Evolutionary conservation across 2,329 filamentous ascomycete species (phyloP), one percentile per base, ranked within the genome.

Genomic region (Sarocladium oryzae): DNA sequence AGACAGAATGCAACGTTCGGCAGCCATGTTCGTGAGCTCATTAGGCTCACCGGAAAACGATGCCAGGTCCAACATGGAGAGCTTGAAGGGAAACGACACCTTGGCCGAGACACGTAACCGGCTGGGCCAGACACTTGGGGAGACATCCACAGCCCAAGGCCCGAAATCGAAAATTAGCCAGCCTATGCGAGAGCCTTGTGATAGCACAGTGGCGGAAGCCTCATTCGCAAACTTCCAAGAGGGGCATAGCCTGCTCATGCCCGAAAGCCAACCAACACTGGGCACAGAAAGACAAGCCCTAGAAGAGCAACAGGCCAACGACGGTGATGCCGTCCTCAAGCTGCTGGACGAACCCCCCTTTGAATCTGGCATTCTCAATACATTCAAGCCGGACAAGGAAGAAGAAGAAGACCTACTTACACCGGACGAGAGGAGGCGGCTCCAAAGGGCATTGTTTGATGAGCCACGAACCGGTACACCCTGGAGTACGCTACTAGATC

Each of bases 401-500:
- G 55, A 58, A 2, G 50, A 54, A 7, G 58, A 61, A n/a, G 60
- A 64, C 3, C 37, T 51, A 2, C 51, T 66, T 9, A 60, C 63
- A 13, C 56, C 59, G 13, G 56, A 57, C 16, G 68, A 69, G 46
- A 53, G 61, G 18, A 57, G 52, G 4, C 66, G 57, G 21, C 62
- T 76, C 8, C 66, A 64, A 45, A 59, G 59, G 33, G 66, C 69
- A 4, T 61, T 75, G 6, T 76, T 75, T 52, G 60, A 52, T 40
- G n/a, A 50, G 21, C 13, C 43, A 7, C 43, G 26, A 36, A 30
- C 51, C 43, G 30, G 53, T 36, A 20, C 55, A 46, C 50, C 23
- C 9, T 79, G 75, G 75, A 68, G 76, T 51, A 63, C 67, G 30
- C 58, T 74, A 18, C 69, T 81, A 38, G 76, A 78, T 56, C 79